Evolutionary conservation across 176 grass and related monocot species (phyloP).

Genomic region (Ananas comosus): DNA sequence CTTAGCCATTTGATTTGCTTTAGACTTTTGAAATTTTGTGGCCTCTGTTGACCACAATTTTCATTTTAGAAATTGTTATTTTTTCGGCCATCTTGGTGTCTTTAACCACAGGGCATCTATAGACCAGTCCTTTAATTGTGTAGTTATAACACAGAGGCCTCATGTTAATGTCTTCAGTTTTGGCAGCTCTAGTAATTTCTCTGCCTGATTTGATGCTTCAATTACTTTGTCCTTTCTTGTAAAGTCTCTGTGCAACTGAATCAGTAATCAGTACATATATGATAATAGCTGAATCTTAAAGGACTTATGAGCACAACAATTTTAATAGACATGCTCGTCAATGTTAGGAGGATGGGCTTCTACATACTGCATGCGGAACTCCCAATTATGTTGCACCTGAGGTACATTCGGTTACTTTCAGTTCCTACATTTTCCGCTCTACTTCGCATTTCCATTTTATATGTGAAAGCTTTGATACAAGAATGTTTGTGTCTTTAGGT

Average conservation of each 20-base stretch:
- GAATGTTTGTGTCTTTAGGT: conserved; percentile 42
- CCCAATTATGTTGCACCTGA: conserved; percentile 98
- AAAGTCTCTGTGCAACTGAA: neutral
- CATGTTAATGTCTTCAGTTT: neutral
- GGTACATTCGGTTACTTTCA: conserved; percentile 29
- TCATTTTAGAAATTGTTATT: too few relatives aligned
- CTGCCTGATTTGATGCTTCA: neutral
- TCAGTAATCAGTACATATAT: neutral
- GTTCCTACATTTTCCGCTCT: conserved; percentile 10
- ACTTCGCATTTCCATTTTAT: neutral
- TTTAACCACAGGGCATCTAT: too few relatives aligned
- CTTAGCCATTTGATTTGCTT: too few relatives aligned
- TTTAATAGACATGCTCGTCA: conserved; percentile 5
- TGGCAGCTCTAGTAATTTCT: neutral
- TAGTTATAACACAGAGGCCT: too few relatives aligned
- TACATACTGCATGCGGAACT: conserved; percentile 95
- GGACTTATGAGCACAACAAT: neutral
- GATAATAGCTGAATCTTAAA: conserved; percentile 4
- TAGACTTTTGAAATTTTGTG: too few relatives aligned
- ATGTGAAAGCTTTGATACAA: neutral
- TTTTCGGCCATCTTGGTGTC: too few relatives aligned
- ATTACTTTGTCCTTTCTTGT: neutral
- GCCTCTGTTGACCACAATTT: too few relatives aligned
- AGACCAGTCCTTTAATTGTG: too few relatives aligned
- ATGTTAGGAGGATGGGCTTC: conserved; percentile 58